phyloP scores from a whole-genome alignment of 768 basidiomycete species.

The Lanmaoa pseudosensibilis region DNA sequence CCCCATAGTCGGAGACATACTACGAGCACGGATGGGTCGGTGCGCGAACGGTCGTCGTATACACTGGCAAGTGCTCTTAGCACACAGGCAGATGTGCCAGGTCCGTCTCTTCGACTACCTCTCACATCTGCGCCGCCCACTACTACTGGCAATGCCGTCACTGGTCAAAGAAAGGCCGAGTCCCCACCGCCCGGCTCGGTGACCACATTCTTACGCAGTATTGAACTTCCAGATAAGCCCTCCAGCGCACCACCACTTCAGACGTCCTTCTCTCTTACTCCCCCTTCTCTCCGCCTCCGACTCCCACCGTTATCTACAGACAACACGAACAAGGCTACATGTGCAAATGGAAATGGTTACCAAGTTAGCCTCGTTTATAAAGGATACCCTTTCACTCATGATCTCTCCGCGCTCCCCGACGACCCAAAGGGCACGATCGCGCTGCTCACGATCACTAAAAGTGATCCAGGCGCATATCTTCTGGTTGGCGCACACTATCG shows the following conservation, averaged over 20 bases:
- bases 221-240: constrained; percentile 22
- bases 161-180: constrained; percentile 2
- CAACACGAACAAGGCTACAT: neutral
- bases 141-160: neutral
- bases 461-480: constrained; percentile 34
- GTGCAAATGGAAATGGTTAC: constrained; percentile 5
- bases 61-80: constrained; percentile 8
- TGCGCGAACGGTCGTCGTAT: constrained; percentile 5
- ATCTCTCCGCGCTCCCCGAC: constrained; percentile 30
- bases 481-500: constrained; percentile 34
- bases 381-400: constrained; percentile 30
- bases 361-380: constrained; percentile 29
- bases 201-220: constrained; percentile 27
- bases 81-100: constrained; percentile 11
- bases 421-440: constrained; percentile 30
- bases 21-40: constrained; percentile 4
- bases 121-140: constrained; percentile 6
- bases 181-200: constrained; percentile 18
- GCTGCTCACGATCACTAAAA: constrained; percentile 27
- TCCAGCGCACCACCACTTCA: constrained; percentile 12
- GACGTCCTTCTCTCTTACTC: constrained; percentile 4
- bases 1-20: constrained; percentile 5
- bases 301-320: constrained; percentile 16
- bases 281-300: constrained; percentile 11
- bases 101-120: constrained; percentile 17